A percentile compares a stretch with the other conserved stretches of the same genome.
phyloP scores from a whole-genome alignment of 2,329 filamentous ascomycete genomes.

The Cryphonectria naterciae region DNA sequence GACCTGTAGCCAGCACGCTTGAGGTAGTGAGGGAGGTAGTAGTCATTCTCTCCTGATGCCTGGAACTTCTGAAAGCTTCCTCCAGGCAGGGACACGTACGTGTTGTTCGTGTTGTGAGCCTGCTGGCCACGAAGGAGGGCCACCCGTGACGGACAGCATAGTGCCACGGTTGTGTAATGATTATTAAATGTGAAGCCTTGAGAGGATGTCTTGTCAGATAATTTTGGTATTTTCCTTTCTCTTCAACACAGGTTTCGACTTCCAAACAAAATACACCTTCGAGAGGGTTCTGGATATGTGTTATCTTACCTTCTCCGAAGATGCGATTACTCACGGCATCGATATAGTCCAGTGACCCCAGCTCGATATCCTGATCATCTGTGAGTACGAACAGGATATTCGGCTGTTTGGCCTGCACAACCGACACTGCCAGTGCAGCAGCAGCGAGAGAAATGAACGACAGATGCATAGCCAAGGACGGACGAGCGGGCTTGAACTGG shows the following conservation, averaged over 20 bases:
- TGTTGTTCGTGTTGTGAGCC: conserved; percentile 71
- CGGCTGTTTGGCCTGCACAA: conserved; percentile 27
- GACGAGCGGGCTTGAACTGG: not conserved
- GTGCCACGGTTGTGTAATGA: conserved; percentile 64
- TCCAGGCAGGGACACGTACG: conserved; percentile 58
- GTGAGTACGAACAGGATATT: conserved; percentile 28
- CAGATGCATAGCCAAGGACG: conserved; percentile 22
- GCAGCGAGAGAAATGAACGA: conserved; percentile 22
- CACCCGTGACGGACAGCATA: conserved; percentile 67
- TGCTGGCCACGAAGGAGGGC: conserved; percentile 64
- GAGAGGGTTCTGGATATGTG: not conserved
- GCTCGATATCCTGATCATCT: conserved; percentile 29
- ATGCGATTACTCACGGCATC: conserved; percentile 22
- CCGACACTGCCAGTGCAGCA: conserved; percentile 22
- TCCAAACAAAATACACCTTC: too few relatives aligned
- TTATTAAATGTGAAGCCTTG: conserved; percentile 39
- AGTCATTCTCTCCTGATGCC: conserved; percentile 64
- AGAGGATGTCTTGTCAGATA: not conserved
- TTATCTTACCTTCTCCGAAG: conserved; percentile 22
- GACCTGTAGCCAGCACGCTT: conserved; percentile 70
- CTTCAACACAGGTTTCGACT: not conserved
- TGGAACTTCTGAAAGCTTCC: conserved; percentile 71
- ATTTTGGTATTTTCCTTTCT: too few relatives aligned
- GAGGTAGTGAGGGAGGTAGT: conserved; percentile 74
- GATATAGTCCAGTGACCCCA: conserved; percentile 25